phyloP scores from a whole-genome alignment of 2,329 filamentous ascomycete genomes.

The Biscogniauxia marginata region DNA sequence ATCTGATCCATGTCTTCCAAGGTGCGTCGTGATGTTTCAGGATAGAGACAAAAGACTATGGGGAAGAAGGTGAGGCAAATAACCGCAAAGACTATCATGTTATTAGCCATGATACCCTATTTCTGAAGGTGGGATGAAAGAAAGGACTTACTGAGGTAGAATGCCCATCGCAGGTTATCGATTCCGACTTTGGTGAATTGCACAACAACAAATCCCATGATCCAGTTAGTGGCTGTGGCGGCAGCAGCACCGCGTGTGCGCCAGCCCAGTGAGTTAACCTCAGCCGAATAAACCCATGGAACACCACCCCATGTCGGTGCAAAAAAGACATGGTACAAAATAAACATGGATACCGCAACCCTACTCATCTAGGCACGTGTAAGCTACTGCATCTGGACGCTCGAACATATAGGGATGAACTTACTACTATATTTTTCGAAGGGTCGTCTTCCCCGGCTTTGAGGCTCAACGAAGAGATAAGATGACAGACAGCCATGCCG shows the following conservation, averaged over 20 bases:
- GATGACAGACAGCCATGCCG: conserved; percentile 35
- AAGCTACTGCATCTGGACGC: conserved; percentile 1
- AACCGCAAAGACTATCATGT: conserved; percentile 24
- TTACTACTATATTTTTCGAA: conserved; percentile 26
- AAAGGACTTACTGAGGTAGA: conserved; percentile 39
- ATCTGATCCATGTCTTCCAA: conserved; percentile 54
- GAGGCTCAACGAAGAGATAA: conserved; percentile 38
- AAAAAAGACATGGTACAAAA: conserved; percentile 43
- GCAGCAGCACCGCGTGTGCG: conserved; percentile 42
- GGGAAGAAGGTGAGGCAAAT: conserved; percentile 32
- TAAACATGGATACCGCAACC: conserved; percentile 42
- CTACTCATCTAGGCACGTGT: conserved; percentile 34
- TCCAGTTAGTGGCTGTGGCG: conserved; percentile 45
- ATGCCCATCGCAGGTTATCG: conserved; percentile 40
- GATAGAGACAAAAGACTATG: conserved; percentile 45
- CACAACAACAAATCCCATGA: conserved; percentile 41
- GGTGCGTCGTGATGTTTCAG: conserved; percentile 44
- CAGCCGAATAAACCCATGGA: conserved; percentile 42
- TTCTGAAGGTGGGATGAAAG: background rate
- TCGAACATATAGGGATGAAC: background rate
- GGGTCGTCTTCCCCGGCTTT: conserved; percentile 32
- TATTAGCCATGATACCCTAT: background rate
- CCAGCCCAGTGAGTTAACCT: conserved; percentile 43
- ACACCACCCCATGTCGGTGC: conserved; percentile 39
- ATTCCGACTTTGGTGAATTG: conserved; percentile 45